These are phyloP conservation scores for Phialophora macrospora DNA, from an alignment of 2,329 filamentous ascomycete genomes.

Conservation along the genomic window DNA sequence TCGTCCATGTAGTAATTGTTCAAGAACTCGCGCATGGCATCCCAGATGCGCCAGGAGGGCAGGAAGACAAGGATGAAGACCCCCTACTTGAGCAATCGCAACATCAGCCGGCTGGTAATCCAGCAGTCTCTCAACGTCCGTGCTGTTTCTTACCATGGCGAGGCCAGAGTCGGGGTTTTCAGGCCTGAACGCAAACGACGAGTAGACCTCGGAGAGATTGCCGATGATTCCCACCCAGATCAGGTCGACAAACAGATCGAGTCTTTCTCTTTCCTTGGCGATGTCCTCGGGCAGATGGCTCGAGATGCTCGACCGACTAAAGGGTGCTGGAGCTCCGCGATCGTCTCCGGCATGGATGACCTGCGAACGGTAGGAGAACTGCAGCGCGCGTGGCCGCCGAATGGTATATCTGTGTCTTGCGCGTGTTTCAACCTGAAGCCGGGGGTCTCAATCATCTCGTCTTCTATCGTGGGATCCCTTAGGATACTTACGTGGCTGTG, in stretches of 20 bases:
- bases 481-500: not conserved
- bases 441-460: not conserved
- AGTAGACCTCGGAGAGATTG: constrained; percentile 37
- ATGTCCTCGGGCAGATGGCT: constrained; percentile 18
- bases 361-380: constrained; percentile 14
- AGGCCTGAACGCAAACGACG: constrained; percentile 57
- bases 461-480: too few relatives aligned
- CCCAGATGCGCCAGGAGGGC: constrained; percentile 58
- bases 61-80: constrained; percentile 57
- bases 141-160: constrained; percentile 43
- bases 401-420: constrained; percentile 14
- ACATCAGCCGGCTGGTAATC: not conserved
- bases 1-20: constrained; percentile 61
- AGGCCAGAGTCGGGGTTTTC: constrained; percentile 52
- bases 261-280: constrained; percentile 42
- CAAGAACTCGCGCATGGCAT: constrained; percentile 58
- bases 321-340: not conserved
- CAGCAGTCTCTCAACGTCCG: not conserved
- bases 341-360: constrained; percentile 13
- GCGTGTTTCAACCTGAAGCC: not conserved
- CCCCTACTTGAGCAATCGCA: not conserved
- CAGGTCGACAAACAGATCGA: constrained; percentile 57
- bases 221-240: constrained; percentile 44
- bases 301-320: constrained; percentile 10
- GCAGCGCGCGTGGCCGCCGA: constrained; percentile 14